Percentiles rank a stretch among this genome's conserved stretches.
Conservation (phyloP, 148 eudicot genomes). For the Rhododendron griersonianum region DNA sequence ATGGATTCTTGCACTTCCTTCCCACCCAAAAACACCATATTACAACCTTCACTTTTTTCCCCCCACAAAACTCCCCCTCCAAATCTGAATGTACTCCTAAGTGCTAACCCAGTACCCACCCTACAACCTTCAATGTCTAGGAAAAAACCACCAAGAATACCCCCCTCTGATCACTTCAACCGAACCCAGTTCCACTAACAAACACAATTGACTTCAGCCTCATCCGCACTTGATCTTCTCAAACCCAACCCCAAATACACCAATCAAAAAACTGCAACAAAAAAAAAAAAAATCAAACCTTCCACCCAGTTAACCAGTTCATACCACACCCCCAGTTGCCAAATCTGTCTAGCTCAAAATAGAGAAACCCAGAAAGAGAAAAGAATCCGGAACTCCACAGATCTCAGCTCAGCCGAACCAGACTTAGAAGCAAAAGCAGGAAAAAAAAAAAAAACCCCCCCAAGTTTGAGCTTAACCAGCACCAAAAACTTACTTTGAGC, state of each 20-base stretch:
- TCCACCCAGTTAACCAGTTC: background rate
- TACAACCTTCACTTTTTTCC: conserved; percentile 16
- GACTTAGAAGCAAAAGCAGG: background rate
- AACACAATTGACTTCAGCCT: conserved; percentile 33
- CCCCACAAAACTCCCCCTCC: conserved; percentile 10
- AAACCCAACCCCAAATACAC: conserved; percentile 25
- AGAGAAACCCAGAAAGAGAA: background rate
- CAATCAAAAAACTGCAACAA: background rate
- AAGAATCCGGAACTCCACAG: conserved; percentile 13
- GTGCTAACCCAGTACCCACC: background rate
- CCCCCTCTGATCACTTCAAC: conserved; percentile 28
- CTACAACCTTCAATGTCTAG: conserved; percentile 3
- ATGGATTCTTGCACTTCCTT: conserved; percentile 11
- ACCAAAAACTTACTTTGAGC: conserved; percentile 4
- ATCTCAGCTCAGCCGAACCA: conserved; percentile 13
- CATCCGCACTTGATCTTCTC: conserved; percentile 33
- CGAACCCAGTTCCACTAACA: conserved; percentile 38
- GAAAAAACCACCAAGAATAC: background rate
- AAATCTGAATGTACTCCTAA: conserved; percentile 13
- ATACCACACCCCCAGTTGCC: background rate
- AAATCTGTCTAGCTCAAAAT: background rate
- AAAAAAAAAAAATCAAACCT: conserved; percentile 2
- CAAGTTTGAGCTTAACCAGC: conserved; percentile 11
- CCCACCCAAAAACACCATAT: conserved; percentile 16
- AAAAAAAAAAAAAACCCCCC: background rate